Percentiles rank a stretch among this genome's conserved stretches.
These are phyloP conservation scores for Fusarium nurragi DNA, from an alignment of 2,329 filamentous ascomycete genomes.

Conservation along the genomic window DNA sequence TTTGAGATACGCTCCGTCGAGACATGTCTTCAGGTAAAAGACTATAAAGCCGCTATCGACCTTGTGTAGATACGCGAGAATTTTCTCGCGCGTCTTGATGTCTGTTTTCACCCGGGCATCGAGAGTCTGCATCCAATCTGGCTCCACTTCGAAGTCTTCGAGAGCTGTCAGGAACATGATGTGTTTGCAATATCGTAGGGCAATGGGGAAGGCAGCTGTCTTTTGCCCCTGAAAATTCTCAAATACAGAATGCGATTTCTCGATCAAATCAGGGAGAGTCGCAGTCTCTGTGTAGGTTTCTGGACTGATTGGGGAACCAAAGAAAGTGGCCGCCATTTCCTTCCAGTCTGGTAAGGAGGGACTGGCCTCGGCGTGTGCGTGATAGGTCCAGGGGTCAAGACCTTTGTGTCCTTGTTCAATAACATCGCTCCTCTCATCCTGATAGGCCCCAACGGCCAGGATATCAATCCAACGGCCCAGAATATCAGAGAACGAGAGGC, in stretches of 20 bases:
- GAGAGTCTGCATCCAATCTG: conserved; percentile 85
- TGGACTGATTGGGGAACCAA: conserved; percentile 51
- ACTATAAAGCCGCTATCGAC: conserved; percentile 52
- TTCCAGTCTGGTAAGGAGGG: conserved; percentile 61
- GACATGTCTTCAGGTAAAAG: conserved; percentile 62
- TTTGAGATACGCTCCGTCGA: conserved; percentile 64
- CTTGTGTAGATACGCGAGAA: conserved; percentile 63
- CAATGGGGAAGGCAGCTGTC: conserved; percentile 70
- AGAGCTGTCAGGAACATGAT: conserved; percentile 63
- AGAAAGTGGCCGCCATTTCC: conserved; percentile 61
- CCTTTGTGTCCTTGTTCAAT: conserved; percentile 90
- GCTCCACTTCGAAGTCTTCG: conserved; percentile 67
- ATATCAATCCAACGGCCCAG: conserved; percentile 89
- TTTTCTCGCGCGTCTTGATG: conserved; percentile 67
- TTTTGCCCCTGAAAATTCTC: conserved; percentile 59
- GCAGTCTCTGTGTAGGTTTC: conserved; percentile 49
- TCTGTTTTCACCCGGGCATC: conserved; percentile 78
- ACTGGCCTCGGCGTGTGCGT: conserved; percentile 55
- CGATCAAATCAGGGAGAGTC: conserved; percentile 37
- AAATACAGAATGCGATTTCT: conserved; percentile 44
- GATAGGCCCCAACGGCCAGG: conserved; percentile 75
- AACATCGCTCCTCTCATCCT: conserved; percentile 80
- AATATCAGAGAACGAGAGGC: conserved; percentile 80
- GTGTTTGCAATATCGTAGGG: conserved; percentile 72
- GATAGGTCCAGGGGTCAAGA: conserved; percentile 72